phyloP scores from a whole-genome alignment of 2,329 filamentous ascomycete species.

The Aspergillus neotritici region DNA sequence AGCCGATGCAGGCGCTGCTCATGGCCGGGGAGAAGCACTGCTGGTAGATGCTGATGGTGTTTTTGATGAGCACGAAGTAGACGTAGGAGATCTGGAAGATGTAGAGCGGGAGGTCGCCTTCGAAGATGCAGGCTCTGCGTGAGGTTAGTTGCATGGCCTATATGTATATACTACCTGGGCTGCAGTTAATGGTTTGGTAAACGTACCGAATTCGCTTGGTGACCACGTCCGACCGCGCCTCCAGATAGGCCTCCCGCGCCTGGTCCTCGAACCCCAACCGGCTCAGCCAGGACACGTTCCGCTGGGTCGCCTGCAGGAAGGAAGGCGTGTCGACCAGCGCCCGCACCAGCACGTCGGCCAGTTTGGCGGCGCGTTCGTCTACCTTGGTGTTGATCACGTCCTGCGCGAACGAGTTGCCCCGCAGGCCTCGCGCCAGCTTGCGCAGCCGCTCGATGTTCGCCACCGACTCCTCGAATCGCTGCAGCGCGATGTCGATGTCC shows the following conservation, averaged over 20 bases:
- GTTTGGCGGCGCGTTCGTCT: conserved; percentile 71
- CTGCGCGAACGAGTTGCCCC: conserved; percentile 79
- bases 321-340: conserved; percentile 73
- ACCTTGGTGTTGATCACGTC: conserved; percentile 90
- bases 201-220: conserved; percentile 73
- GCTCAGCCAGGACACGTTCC: conserved; percentile 77
- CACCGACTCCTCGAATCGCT: conserved; percentile 81
- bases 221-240: conserved; percentile 70
- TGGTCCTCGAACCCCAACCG: conserved; percentile 85
- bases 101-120: conserved; percentile 85
- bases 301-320: conserved; percentile 69
- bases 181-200: not conserved
- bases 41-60: conserved; percentile 87
- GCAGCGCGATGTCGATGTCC: conserved; percentile 90
- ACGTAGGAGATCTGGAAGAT: conserved; percentile 94
- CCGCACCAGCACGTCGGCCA: conserved; percentile 70
- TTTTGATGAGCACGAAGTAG: conserved; percentile 89
- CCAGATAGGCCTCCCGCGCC: conserved; percentile 79
- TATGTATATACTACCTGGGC: too few relatives aligned
- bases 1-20: conserved; percentile 93
- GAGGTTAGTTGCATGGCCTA: conserved; percentile 23
- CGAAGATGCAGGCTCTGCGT: conserved; percentile 82
- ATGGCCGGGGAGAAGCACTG: conserved; percentile 75
- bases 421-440: conserved; percentile 69
- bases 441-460: conserved; percentile 78